These are phyloP conservation scores for Crithidia thermophila DNA, from an alignment of 208 protist species.

Conservation along the genomic window DNA sequence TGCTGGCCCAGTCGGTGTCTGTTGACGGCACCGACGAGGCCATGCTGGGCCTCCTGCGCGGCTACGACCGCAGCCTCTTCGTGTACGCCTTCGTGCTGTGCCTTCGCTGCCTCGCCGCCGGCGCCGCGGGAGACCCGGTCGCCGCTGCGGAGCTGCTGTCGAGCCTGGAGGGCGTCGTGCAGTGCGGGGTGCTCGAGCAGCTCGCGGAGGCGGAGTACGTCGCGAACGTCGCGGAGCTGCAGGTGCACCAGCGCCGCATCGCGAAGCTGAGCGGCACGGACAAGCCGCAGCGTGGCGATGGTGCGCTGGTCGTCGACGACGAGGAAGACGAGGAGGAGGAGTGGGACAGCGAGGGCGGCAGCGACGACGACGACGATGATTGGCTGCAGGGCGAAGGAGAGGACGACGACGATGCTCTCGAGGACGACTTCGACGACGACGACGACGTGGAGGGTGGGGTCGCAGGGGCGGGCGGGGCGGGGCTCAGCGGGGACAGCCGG, in stretches of 20 bases:
- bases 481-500: constrained; percentile 26
- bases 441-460: constrained; percentile 30
- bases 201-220: constrained; percentile 42
- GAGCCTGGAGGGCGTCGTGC: constrained; percentile 45
- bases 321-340: constrained; percentile 45
- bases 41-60: constrained; percentile 44
- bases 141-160: constrained; percentile 43
- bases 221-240: constrained; percentile 31
- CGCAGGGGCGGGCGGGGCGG: constrained; percentile 27
- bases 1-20: constrained; percentile 13
- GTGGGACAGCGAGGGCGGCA: constrained; percentile 39
- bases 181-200: constrained; percentile 48
- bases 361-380: constrained; percentile 39
- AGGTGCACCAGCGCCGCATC: constrained; percentile 32
- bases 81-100: constrained; percentile 47
- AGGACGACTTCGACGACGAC: constrained; percentile 33
- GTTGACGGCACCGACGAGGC: constrained; percentile 20
- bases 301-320: neutral
- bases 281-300: constrained; percentile 8
- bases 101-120: constrained; percentile 21
- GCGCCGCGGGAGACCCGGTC: neutral
- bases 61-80: constrained; percentile 78
- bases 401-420: constrained; percentile 33
- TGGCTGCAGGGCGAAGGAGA: constrained; percentile 47
- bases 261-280: constrained; percentile 16